A percentile compares a stretch with the other conserved stretches of the same genome.
Evolutionary conservation across 345 rosid genomes (phyloP).

Genomic region (Pistacia vera): DNA sequence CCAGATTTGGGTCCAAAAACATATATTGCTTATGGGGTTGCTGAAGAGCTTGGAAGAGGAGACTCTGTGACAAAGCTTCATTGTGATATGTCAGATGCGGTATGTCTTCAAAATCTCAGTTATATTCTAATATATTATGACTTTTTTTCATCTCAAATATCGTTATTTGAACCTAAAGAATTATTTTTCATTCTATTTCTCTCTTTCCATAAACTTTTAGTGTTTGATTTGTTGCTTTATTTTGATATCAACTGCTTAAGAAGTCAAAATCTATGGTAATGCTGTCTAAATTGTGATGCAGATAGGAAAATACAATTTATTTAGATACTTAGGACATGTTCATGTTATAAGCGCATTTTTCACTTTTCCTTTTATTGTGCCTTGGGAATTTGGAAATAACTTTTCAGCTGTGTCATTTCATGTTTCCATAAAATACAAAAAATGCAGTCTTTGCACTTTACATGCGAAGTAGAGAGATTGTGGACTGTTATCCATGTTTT

Average conservation of each 20-base stretch:
- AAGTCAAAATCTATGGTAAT: no score
- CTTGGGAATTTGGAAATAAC: no score
- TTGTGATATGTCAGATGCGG: constrained; percentile 96
- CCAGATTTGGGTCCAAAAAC: constrained; percentile 97
- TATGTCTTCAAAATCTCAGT: constrained; percentile 29
- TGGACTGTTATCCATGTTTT: no score
- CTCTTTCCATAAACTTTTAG: background rate
- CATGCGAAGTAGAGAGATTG: no score
- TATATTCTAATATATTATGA: background rate
- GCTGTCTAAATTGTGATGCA: no score
- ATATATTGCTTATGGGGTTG: constrained; percentile 81
- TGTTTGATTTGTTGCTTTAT: background rate
- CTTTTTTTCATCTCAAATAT: background rate
- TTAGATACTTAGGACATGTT: no score
- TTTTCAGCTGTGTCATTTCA: no score
- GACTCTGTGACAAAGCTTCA: constrained; percentile 96
- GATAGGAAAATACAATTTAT: no score
- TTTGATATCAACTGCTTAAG: background rate
- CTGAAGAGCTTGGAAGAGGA: constrained; percentile 86
- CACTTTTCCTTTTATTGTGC: no score
- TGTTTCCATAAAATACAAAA: no score
- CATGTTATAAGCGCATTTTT: no score
- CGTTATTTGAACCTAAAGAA: background rate
- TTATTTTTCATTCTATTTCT: background rate
- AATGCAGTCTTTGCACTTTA: no score